Evolutionary conservation across 2,329 filamentous ascomycete species (phyloP), one percentile per base, ranked within the genome.

Genomic region (Huntiella savannae): DNA sequence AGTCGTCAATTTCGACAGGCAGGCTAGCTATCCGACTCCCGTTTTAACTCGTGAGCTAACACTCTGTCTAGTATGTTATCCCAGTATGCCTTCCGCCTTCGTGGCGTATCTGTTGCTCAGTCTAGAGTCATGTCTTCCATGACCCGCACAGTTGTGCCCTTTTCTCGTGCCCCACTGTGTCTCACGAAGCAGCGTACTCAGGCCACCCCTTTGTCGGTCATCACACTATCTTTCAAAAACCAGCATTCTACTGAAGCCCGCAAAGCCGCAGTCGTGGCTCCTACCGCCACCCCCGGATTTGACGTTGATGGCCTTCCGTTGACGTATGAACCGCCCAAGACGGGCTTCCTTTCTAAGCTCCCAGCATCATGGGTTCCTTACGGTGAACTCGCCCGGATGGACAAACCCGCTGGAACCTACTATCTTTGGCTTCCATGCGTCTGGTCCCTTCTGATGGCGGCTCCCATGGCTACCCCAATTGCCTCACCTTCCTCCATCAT

Each of bases 371-470:
- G 77, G 68, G 68, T 91, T 3, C 85, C 84, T 1, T 92, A 91
- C 56, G 84, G 77, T 41, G 84, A 92, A 58, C 72, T 93, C 11
- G 72, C 82, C 55, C 79, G 86, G 42, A 66, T 92, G 41, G 79
- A 91, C 61, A 91, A 85, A 56, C 85, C 83, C 1, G 71, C 77
- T 0, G 85, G 85, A 40, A 82, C 82, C 1, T 82, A 85, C 63
- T 91, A 91, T 58, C 75, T 93, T 50, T 88, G 79, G 65, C 82
- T 87, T 55, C 85, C 84, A 22, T 88, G 84, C 56, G 66, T 91
- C 10, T 92, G 87, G 64, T 87, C 82, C 47, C 86, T 84, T 0
- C 68, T 91, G 2, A 69, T 91, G 56, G 84, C 84, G 1, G 82
- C 82, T 2, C 78, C 81, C 0, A 69, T 87, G 55, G 66, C 73